Evolutionary conservation across 345 rosid species (phyloP).

Genomic region (Acer negundo): DNA sequence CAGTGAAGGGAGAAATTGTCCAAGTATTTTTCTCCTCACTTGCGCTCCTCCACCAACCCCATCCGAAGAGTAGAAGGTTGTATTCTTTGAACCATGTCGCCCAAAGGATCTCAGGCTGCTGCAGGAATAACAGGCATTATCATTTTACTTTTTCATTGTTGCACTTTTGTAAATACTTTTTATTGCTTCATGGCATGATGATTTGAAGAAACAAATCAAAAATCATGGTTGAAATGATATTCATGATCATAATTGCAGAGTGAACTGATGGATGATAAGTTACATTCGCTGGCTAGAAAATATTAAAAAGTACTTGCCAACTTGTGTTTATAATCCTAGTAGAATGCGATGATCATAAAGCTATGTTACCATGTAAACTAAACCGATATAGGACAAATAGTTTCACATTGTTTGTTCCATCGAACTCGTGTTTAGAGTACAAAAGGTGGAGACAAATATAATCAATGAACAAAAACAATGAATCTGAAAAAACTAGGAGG

Average conservation of each 20-base stretch:
- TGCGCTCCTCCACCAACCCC: neutral
- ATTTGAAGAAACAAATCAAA: neutral
- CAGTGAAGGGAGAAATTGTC: conserved; percentile 18
- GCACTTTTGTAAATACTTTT: neutral
- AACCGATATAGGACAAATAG: neutral
- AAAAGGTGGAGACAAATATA: neutral
- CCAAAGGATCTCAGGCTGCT: conserved; percentile 23
- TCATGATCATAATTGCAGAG: neutral
- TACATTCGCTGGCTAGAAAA: neutral
- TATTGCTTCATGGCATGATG: neutral
- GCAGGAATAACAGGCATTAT: conserved; percentile 12
- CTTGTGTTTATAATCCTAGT: too few species aligned
- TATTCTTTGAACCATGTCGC: neutral
- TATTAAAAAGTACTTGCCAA: too few species aligned
- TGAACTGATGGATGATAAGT: neutral
- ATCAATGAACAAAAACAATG: neutral
- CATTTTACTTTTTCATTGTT: neutral
- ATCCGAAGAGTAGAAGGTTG: neutral
- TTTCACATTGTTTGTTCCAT: neutral
- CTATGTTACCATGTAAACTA: too few species aligned
- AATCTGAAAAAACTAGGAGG: neutral
- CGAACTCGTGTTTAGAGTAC: neutral
- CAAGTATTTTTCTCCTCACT: conserved; percentile 15
- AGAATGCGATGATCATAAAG: too few species aligned
- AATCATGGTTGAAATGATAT: neutral